Percentiles rank a stretch among this genome's conserved stretches.
Conservation (phyloP, 345 rosid genomes). For the Lepidium sativum region DNA sequence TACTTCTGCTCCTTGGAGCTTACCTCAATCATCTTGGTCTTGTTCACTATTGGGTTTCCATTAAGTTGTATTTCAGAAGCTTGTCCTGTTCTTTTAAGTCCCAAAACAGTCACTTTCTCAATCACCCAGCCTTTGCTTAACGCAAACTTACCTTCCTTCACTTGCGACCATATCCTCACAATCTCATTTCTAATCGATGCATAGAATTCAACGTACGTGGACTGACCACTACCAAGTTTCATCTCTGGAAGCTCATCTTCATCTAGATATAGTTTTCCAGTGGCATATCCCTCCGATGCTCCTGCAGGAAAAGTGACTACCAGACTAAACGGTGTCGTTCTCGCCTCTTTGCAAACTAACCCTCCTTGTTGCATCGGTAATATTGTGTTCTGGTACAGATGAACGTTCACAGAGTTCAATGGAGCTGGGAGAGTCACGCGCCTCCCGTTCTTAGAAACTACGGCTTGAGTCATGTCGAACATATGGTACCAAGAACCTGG, state of each 20-base stretch:
- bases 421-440: constrained; percentile 65
- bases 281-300: constrained; percentile 45
- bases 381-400: constrained; percentile 67
- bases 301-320: constrained; percentile 65
- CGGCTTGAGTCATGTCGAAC: constrained; percentile 49
- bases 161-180: constrained; percentile 73
- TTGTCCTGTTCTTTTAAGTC: constrained; percentile 41
- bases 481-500: constrained; percentile 88
- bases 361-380: constrained; percentile 93
- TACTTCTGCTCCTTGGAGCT: constrained; percentile 38
- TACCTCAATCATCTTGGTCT: constrained; percentile 20
- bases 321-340: constrained; percentile 67
- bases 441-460: constrained; percentile 42
- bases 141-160: constrained; percentile 64
- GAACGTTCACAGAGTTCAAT: constrained; percentile 62
- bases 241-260: constrained; percentile 85
- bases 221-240: constrained; percentile 59
- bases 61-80: constrained; percentile 41
- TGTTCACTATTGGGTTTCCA: constrained; percentile 19
- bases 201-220: constrained; percentile 51
- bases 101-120: constrained; percentile 55
- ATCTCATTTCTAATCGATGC: constrained; percentile 46
- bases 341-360: constrained; percentile 60
- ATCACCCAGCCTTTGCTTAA: constrained; percentile 61
- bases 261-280: constrained; percentile 63